Base-by-base conservation (phyloP, 2,329 filamentous ascomycete genomes). In the Fusarium albidum region DNA sequence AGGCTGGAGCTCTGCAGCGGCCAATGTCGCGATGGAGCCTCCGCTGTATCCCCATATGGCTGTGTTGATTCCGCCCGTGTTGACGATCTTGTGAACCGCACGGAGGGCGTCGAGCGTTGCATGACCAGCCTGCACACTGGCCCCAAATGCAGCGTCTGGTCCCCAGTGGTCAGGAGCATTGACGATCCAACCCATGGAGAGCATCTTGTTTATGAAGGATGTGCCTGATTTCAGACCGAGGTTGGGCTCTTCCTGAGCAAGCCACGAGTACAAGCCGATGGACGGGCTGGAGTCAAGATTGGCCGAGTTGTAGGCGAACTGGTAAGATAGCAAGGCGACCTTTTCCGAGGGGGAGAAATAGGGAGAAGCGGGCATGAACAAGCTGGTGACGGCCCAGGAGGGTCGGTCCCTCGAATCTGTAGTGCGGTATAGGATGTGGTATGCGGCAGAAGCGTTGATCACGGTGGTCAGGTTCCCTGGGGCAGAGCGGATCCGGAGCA, bases 151-250 rank as follows among this genome's bases (percentile, higher is more conserved):
- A 6, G 78, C 76, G 4, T 59, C 61, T 1, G 75, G 74, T 0
- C 77, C 76, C 35, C 78, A 70, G 44, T 73, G 76, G 54, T 82
- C 80, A 0, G 79, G 78, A 70, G 39, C 55, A 18, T 54, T 64
- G 7, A 64, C 32, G 1, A 64, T 37, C 57, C 60, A 64, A 1
- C 61, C 61, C 1, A 51, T 28, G 0, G 45, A 50, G 7, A 64
- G 42, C 27, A 63, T 44, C 4, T 45, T 25, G 1, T 47, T 21
- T 5, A 64, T 31, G 3, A 59, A 14, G n/a, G 39, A 47, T 1
- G 54, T 53, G 7, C 32, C 53, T 3, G 61, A 45, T 9, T 59
- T 61, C 1, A 61, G 34, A 1, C 60, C 53, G 13, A 63, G 37
- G 12, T 35, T 45, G 1, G 42, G 39, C 8, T 61, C 51, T 17